Conservation (phyloP, 2,329 filamentous ascomycete species). For the Aspergillus persii region DNA sequence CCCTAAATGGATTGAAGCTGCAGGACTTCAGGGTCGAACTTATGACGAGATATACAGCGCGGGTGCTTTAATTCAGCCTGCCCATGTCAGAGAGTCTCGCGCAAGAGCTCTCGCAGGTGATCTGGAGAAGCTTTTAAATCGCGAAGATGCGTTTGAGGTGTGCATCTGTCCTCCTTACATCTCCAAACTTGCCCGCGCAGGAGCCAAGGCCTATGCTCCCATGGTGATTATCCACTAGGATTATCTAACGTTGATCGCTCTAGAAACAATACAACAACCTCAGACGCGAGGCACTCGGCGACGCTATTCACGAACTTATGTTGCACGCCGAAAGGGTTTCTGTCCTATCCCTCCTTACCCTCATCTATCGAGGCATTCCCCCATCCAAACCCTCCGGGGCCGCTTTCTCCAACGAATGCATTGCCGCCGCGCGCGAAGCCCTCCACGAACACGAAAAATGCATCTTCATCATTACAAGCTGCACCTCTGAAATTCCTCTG, state of each 20-base stretch:
- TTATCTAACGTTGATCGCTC: neutral
- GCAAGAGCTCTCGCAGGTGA: neutral
- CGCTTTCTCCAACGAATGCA: neutral
- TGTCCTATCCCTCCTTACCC: neutral
- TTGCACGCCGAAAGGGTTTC: neutral
- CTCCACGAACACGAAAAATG: neutral
- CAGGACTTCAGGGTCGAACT: neutral
- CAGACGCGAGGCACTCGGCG: neutral
- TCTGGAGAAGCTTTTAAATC: neutral
- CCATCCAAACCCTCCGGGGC: neutral
- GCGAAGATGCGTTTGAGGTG: neutral
- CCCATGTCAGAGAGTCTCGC: neutral
- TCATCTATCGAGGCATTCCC: neutral
- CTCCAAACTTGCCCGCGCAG: too few relatives aligned
- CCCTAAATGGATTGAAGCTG: neutral
- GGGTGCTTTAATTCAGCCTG: neutral
- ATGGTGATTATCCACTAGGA: neutral
- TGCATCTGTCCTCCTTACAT: neutral
- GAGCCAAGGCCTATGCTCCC: too few relatives aligned
- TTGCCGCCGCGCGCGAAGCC: neutral
- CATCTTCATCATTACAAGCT: neutral
- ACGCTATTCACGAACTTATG: neutral
- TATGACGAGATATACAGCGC: neutral
- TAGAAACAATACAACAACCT: neutral
- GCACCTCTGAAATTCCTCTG: neutral